Evolutionary conservation across 352 stramenopile species (phyloP), one percentile per base, ranked within the genome.

Genomic region (Globisporangium sylvaticum): DNA sequence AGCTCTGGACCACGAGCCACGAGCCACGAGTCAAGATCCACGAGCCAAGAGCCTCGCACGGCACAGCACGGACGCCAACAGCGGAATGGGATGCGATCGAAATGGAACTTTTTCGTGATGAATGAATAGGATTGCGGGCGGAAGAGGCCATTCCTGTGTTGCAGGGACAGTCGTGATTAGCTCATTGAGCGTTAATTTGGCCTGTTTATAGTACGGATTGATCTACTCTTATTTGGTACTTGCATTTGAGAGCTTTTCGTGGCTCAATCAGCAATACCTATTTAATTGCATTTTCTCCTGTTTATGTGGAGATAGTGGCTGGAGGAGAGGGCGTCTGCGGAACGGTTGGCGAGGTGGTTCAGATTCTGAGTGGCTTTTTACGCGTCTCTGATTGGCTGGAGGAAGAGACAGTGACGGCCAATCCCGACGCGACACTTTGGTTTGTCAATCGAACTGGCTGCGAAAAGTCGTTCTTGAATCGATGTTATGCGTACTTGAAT

Each of bases 51-150:
- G 31, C 31, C 31, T 10, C 4, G 31, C 31, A 34, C n/a, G n/a
- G n/a, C n/a, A n/a, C n/a, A 5, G 31, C 31, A 34, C 53, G n/a
- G 18, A 4, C 29, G 24, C 15, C 29, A 60, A 60, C 54, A 60
- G 54, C 54, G 54, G 54, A 60, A 60, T 44, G 29, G 54, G 53
- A 58, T 58, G 53, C 14, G 24, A 56, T 32, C 37, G 37, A 44
- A 44, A 44, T 20, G 37, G 46, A 25, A 54, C 20, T n/a, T 53
- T 20, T 0, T 27, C 9, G 4, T 54, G 15, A 48, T 39, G 32
- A n/a, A n/a, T n/a, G n/a, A n/a, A n/a, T n/a, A n/a, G n/a, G n/a
- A n/a, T n/a, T n/a, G n/a, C n/a, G n/a, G n/a, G n/a, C n/a, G n/a
- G n/a, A n/a, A n/a, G 14, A 20, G 37, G 4, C n/a, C 20, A 9